These are phyloP conservation scores for Cordyceps sp. DNA, from an alignment of 2,329 filamentous ascomycete species.

Conservation along the genomic window DNA sequence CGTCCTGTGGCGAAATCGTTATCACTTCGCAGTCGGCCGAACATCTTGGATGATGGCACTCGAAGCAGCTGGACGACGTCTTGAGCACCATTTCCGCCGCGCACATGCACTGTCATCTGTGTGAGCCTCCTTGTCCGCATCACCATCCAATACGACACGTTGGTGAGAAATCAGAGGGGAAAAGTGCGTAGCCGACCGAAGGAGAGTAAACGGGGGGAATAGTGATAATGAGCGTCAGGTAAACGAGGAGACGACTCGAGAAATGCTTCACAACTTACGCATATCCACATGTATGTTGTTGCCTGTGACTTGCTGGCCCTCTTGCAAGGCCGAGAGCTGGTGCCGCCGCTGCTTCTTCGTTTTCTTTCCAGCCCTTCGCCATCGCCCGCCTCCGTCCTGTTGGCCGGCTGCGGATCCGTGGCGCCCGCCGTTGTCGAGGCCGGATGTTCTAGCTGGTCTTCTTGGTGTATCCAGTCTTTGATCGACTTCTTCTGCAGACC, in stretches of 20 bases:
- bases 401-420: neutral
- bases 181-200: no score
- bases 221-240: no score
- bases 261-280: no score
- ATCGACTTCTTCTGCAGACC: slow-evolving; percentile 24
- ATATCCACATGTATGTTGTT: slow-evolving; percentile 13
- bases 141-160: no score
- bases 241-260: no score
- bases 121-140: no score
- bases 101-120: slow-evolving; percentile 7
- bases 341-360: slow-evolving; percentile 1
- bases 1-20: no score
- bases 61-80: slow-evolving; percentile 3
- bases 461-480: slow-evolving; percentile 34
- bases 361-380: slow-evolving; percentile 3
- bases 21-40: no score
- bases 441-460: slow-evolving; percentile 5
- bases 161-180: no score
- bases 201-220: no score
- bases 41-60: slow-evolving; percentile 4
- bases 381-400: neutral
- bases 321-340: slow-evolving; percentile 2
- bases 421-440: neutral
- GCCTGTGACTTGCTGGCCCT: slow-evolving; percentile 4
- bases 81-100: slow-evolving; percentile 2